These are phyloP conservation scores for Butyriboletus loyo DNA, from an alignment of 768 basidiomycete genomes.

Conservation along the genomic window DNA sequence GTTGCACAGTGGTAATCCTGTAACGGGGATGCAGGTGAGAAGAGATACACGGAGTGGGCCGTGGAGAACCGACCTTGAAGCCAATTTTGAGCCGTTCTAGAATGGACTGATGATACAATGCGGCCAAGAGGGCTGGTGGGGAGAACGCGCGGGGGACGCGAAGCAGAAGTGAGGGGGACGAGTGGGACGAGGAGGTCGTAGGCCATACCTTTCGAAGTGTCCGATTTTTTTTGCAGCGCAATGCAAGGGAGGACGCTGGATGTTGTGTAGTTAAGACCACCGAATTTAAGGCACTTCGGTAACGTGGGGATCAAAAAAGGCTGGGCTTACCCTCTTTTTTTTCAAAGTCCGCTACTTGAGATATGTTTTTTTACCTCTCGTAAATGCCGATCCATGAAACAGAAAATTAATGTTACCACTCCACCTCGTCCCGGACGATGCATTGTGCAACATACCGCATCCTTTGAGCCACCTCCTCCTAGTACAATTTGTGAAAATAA, in stretches of 20 bases:
- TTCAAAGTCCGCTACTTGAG: slow-evolving; percentile 31
- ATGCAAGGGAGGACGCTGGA: slow-evolving; percentile 32
- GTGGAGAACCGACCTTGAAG: slow-evolving; percentile 52
- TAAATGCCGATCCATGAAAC: slow-evolving; percentile 26
- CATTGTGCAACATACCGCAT: too few relatives aligned
- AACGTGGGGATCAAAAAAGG: slow-evolving; percentile 39
- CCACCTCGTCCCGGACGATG: background rate
- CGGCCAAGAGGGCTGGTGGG: slow-evolving; percentile 45
- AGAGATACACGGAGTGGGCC: slow-evolving; percentile 14
- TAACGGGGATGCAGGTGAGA: slow-evolving; percentile 19
- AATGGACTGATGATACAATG: slow-evolving; percentile 81
- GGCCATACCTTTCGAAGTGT: slow-evolving; percentile 45
- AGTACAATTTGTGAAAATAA: too few relatives aligned
- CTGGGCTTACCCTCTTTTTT: slow-evolving; percentile 34
- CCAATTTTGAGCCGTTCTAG: slow-evolving; percentile 74
- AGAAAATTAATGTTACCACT: background rate
- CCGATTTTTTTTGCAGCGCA: slow-evolving; percentile 29
- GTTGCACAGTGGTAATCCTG: slow-evolving; percentile 67
- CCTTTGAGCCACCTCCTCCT: background rate
- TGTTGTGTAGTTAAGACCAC: slow-evolving; percentile 30
- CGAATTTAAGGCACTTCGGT: slow-evolving; percentile 42
- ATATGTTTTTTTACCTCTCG: slow-evolving; percentile 23
- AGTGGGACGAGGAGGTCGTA: slow-evolving; percentile 11
- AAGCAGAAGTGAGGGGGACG: slow-evolving; percentile 16
- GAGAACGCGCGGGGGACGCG: slow-evolving; percentile 26